phyloP scores from a whole-genome alignment of 306 rosid species.

The Dryas drummondii region DNA sequence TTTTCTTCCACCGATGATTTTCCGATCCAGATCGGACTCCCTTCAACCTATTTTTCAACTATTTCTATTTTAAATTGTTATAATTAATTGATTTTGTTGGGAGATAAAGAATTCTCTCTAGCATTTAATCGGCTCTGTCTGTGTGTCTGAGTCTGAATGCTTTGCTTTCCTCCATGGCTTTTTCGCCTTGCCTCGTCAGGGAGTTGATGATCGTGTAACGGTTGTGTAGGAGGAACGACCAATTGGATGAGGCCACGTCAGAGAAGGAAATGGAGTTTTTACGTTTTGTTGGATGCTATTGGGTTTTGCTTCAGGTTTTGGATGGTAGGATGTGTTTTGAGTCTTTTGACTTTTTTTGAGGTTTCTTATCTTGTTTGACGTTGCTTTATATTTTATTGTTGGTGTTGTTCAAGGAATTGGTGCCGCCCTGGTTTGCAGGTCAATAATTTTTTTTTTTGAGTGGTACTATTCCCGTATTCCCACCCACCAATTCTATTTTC shows the following conservation, averaged over 20 bases:
- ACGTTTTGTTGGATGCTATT: background rate
- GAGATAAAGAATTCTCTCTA: background rate
- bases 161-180: background rate
- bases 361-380: background rate
- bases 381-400: background rate
- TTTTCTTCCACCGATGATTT: background rate
- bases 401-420: background rate
- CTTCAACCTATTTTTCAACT: background rate
- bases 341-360: too few species aligned
- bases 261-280: too few species aligned
- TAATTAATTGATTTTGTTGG: background rate
- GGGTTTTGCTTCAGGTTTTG: background rate
- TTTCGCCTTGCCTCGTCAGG: background rate
- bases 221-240: background rate
- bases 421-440: background rate
- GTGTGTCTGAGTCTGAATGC: background rate
- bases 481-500: too few species aligned
- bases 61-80: background rate
- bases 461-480: too few species aligned
- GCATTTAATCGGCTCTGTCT: background rate
- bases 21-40: background rate
- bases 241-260: conserved; percentile 1
- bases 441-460: background rate
- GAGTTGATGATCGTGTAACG: background rate
- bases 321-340: background rate